A percentile compares a stretch with the other conserved stretches of the same genome.
These are phyloP conservation scores for Lantana camara DNA, from an alignment of 257 asterid genomes.

Conservation along the genomic window DNA sequence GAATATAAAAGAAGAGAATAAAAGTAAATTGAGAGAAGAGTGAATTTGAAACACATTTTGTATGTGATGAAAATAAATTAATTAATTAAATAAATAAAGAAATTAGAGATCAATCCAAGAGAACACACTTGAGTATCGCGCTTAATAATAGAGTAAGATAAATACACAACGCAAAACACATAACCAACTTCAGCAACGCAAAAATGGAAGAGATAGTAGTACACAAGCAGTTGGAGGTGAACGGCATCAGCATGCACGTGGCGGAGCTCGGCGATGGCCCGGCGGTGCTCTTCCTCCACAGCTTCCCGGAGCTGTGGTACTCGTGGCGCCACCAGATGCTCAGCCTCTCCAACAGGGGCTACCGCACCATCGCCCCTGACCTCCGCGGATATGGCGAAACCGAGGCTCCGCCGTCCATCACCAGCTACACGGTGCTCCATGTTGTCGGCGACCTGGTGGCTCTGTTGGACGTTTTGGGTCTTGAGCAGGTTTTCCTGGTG, in stretches of 20 bases:
- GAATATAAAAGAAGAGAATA: too few relatives aligned
- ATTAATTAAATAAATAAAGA: too few relatives aligned
- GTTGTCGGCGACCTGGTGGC: constrained; percentile 46
- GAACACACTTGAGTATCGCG: too few relatives aligned
- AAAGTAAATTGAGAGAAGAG: too few relatives aligned
- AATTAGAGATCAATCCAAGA: too few relatives aligned
- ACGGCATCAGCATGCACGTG: constrained; percentile 39
- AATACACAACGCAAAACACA: too few relatives aligned
- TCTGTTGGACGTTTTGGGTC: constrained; percentile 35
- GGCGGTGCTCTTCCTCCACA: constrained; percentile 43
- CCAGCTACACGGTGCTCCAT: constrained; percentile 37
- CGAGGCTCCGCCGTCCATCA: constrained; percentile 34
- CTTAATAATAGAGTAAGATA: too few relatives aligned
- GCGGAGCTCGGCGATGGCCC: constrained; percentile 46
- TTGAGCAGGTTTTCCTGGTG: constrained; percentile 50
- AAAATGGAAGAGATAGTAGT: constrained; percentile 29
- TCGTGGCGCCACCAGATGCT: constrained; percentile 56
- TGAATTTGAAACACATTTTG: too few relatives aligned
- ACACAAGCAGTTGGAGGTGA: constrained; percentile 29
- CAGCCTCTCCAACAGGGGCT: constrained; percentile 39
- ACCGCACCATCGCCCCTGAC: constrained; percentile 49
- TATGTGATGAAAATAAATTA: too few relatives aligned
- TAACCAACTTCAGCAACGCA: too few relatives aligned
- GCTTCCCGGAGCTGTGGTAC: constrained; percentile 55
- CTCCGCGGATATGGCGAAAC: constrained; percentile 54